Base-by-base conservation (phyloP, 75 land plant genomes). In the Pseudotsuga menziesii region DNA sequence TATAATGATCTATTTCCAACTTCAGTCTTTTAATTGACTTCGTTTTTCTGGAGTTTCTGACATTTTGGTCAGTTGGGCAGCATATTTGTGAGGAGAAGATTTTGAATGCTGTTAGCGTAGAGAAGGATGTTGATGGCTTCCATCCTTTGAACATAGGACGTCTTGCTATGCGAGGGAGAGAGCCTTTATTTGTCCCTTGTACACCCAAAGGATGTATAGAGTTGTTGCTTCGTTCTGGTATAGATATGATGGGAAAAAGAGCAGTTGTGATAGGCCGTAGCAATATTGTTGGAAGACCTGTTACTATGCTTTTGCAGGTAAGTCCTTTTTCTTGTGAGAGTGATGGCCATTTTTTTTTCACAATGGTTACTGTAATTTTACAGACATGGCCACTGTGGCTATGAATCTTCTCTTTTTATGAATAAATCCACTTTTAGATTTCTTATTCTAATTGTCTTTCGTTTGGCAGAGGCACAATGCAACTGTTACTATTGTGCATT, bases 111-210 rank as follows among this genome's bases (percentile, higher is more conserved):
- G 55, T 95, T 41, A 84, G 87, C 78, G 74, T 89, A 23, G 90
- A 91, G 70, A 95, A 95, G 83, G 98, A 95, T 82, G 98, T 95
- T 4, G 98, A 95, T 84, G 98, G 98, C 39, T 93, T 94, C 75
- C 94, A 95, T 85, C 97, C 98, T 8, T 19, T 89, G 57, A 95
- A 93, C 77, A 86, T 93, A 74, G 98, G 98, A 39, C 93, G 82
- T 72, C 87, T 95, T 63, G 95, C 93, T 39, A 80, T 95, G 90
- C 82, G 81, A 77, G 93, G 98, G 32, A 82, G 88, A 73, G 82
- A 85, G 48, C 96, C 98, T 58, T 76, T 89, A 22, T 93, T 90
- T 78, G 81, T 95, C 36, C 90, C 99, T 2, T 96, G 99, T 79
- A 91, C 97, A 19, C 88, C 99, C 32, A 94, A 94, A 69, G 99